Evolutionary conservation across 805 yeast genomes (phyloP).

Genomic region (Saccharomycopsis fibuligera): DNA sequence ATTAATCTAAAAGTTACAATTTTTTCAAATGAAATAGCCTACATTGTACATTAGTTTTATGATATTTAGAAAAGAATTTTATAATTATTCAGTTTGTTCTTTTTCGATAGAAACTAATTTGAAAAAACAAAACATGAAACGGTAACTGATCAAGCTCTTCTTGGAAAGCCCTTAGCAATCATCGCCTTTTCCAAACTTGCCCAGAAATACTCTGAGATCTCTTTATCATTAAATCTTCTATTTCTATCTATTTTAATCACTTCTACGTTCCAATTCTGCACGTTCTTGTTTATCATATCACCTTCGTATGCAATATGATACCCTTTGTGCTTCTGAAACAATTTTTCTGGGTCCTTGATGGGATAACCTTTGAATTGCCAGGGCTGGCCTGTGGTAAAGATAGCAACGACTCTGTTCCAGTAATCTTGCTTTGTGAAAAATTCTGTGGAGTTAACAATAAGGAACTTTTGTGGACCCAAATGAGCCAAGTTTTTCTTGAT

Average conservation of each 20-base stretch:
- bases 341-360: conserved; percentile 68
- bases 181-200: conserved; percentile 69
- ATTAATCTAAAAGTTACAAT: too few relatives aligned
- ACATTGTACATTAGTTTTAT: too few relatives aligned
- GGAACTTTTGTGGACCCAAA: conserved; percentile 56
- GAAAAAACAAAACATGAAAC: too few relatives aligned
- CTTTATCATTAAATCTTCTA: conserved; percentile 82
- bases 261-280: conserved; percentile 85
- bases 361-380: conserved; percentile 94
- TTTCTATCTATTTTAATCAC: conserved; percentile 71
- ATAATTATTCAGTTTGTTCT: too few relatives aligned
- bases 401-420: conserved; percentile 96
- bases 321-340: conserved; percentile 83
- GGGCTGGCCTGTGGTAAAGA: conserved; percentile 92
- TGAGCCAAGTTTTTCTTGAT: conserved; percentile 49
- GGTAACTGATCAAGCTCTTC: too few relatives aligned
- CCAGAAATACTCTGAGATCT: conserved; percentile 84
- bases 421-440: conserved; percentile 88
- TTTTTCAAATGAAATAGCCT: too few relatives aligned
- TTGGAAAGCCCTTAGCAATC: conserved; percentile 50
- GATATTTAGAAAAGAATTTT: background rate
- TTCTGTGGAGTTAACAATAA: conserved; percentile 85
- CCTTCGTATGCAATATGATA: conserved; percentile 70
- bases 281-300: conserved; percentile 69
- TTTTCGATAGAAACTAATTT: too few relatives aligned